Percentiles rank a stretch among this genome's conserved stretches.
Conservation (phyloP, 129 eudicot genomes). For the Lactuca saligna region DNA sequence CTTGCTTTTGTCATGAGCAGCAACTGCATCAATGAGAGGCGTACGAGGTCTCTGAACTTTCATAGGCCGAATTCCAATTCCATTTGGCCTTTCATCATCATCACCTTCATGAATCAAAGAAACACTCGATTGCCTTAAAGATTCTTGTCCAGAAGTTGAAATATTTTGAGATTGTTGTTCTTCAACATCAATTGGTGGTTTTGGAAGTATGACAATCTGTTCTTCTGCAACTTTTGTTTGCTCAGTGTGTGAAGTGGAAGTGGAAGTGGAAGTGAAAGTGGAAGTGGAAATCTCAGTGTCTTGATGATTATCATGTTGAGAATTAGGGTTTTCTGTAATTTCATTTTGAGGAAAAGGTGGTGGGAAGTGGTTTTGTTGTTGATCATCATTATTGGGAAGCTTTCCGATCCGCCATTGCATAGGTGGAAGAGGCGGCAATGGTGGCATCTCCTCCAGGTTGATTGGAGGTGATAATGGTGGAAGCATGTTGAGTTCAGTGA, state of each 20-base stretch:
- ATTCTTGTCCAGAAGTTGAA: slow-evolving; percentile 39
- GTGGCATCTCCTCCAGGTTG: slow-evolving; percentile 68
- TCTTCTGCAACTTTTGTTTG: slow-evolving; percentile 17
- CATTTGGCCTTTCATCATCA: slow-evolving; percentile 40
- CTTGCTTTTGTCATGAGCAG: slow-evolving; percentile 86
- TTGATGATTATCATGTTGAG: slow-evolving; percentile 21
- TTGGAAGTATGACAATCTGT: neutral
- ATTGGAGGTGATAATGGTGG: slow-evolving; percentile 43
- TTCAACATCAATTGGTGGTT: slow-evolving; percentile 29
- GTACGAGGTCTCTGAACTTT: slow-evolving; percentile 71
- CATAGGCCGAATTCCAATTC: slow-evolving; percentile 44
- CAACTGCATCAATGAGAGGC: slow-evolving; percentile 78
- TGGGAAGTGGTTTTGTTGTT: slow-evolving; percentile 32
- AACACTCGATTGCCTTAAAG: slow-evolving; percentile 30
- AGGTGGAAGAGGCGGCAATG: slow-evolving; percentile 97
- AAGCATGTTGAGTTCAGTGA: slow-evolving; percentile 33
- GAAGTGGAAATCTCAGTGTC: neutral
- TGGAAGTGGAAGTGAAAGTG: too few relatives aligned
- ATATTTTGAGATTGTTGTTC: slow-evolving; percentile 24
- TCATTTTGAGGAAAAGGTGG: slow-evolving; percentile 28
- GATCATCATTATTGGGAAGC: slow-evolving; percentile 35
- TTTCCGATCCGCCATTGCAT: slow-evolving; percentile 86
- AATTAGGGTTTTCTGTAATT: slow-evolving; percentile 15
- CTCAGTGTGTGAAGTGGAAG: too few relatives aligned
- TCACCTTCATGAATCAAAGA: slow-evolving; percentile 22